Base-by-base conservation (phyloP, 1,139 yeast species). In the Hanseniaspora sp. region DNA sequence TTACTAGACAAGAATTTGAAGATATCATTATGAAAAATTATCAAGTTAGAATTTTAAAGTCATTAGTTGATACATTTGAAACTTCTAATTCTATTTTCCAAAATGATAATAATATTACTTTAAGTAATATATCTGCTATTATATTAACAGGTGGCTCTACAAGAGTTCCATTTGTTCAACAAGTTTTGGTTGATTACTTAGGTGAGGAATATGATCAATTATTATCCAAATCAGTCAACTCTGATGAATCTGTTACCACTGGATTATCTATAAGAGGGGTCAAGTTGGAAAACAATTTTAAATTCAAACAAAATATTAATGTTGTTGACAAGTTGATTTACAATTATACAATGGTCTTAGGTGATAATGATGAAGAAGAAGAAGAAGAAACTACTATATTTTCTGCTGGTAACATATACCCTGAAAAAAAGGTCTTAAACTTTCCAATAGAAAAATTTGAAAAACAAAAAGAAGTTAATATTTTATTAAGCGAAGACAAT, bases 181-280 rank as follows among this genome's bases (percentile, higher is more conserved):
- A 75, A 48, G 77, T 74, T 55, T 68, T 83, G 57, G 63, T 70
- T 6, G 67, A 76, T 5, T 72, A 84, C 47, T 70, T 83, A 44
- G 82, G 82, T 2, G 81, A 79, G 34, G 46, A 38, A 3, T 46
- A 49, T 31, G 37, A 41, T 30, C 81, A 77, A 2, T 71, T 74
- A 55, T 73, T 94, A 51, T 76, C 95, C n/a, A 88, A 83, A 67
- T 86, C 83, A 55, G 95, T 94, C 51, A 92, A 92, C 67, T 94
- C 98, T 0, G 99, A 92, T 69, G 99, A 92, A 69, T 82, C 96
- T 57, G 88, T 87, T 57, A 95, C 88, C 13, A 74, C 86, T 63
- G 99, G 99, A 54, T 81, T 95, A 6, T 81, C 96, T 13, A 71
- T 85, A 48, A 77, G 88, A 59, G 98, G 94, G 13, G 84, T 88